Evolutionary conservation across 1,139 yeast genomes (phyloP).

Genomic region (Casaregolazyma lundiana): DNA sequence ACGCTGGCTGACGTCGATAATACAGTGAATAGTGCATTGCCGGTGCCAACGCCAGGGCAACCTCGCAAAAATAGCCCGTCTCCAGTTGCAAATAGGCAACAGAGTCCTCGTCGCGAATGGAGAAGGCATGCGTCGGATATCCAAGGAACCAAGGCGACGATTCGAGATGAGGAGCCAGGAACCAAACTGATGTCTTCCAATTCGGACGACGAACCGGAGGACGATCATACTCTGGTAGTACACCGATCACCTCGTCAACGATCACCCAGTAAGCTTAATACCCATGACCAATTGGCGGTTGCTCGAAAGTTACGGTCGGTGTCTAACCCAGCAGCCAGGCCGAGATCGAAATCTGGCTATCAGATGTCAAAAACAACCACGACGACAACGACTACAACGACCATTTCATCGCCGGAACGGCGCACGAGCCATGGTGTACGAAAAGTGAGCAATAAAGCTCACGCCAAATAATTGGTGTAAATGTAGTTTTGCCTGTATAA

Average conservation of each 20-base stretch:
- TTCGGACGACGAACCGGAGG: constrained; percentile 8
- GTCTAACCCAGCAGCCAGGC: constrained; percentile 23
- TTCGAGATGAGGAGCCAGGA: constrained; percentile 21
- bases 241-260: constrained; percentile 12
- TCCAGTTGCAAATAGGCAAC: constrained; percentile 1
- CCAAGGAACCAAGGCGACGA: constrained; percentile 11
- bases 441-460: constrained; percentile 36
- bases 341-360: constrained; percentile 17
- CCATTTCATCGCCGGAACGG: constrained; percentile 13
- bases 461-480: neutral
- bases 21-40: constrained; percentile 66
- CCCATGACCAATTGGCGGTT: constrained; percentile 21
- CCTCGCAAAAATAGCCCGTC: constrained; percentile 59
- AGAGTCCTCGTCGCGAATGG: neutral
- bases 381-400: constrained; percentile 23
- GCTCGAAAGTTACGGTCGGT: constrained; percentile 24
- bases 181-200: neutral
- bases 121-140: neutral
- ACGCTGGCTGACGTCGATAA: constrained; percentile 68
- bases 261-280: constrained; percentile 15
- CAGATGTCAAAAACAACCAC: constrained; percentile 24
- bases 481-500: neutral
- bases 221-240: constrained; percentile 4
- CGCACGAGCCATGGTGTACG: constrained; percentile 23
- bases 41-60: constrained; percentile 92